These are phyloP conservation scores for Russula ochroleuca DNA, from an alignment of 768 basidiomycete genomes.

Conservation along the genomic window DNA sequence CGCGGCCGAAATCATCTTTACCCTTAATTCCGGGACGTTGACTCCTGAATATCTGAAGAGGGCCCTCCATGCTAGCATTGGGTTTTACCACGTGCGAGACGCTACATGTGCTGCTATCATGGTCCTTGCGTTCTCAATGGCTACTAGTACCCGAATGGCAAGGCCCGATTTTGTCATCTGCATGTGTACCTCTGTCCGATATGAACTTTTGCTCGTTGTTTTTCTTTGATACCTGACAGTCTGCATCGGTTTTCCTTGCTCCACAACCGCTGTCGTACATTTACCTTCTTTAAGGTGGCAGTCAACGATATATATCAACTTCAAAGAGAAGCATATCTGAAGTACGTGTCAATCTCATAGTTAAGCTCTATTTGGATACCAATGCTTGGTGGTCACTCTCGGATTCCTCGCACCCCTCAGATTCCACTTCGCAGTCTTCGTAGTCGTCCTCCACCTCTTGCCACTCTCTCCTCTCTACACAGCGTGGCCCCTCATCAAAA, in stretches of 20 bases:
- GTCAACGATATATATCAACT: neutral
- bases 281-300: neutral
- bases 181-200: neutral
- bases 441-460: neutral
- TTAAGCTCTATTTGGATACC: too few species aligned
- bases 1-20: too few species aligned
- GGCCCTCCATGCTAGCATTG: too few species aligned
- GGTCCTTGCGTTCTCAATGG: neutral
- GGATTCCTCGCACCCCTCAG: neutral
- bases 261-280: neutral
- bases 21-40: neutral
- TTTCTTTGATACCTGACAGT: neutral
- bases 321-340: neutral
- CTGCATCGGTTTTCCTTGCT: neutral
- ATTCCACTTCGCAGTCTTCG: neutral
- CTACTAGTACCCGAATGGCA: neutral
- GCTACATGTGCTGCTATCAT: too few species aligned
- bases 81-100: too few species aligned
- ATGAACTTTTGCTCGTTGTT: neutral
- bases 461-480: constrained; percentile 14
- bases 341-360: neutral
- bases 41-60: neutral
- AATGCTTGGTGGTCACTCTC: neutral
- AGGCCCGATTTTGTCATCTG: neutral
- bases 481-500: constrained; percentile 9